phyloP scores from a whole-genome alignment of 2,329 filamentous ascomycete genomes.

The Aspergillus intermedius region DNA sequence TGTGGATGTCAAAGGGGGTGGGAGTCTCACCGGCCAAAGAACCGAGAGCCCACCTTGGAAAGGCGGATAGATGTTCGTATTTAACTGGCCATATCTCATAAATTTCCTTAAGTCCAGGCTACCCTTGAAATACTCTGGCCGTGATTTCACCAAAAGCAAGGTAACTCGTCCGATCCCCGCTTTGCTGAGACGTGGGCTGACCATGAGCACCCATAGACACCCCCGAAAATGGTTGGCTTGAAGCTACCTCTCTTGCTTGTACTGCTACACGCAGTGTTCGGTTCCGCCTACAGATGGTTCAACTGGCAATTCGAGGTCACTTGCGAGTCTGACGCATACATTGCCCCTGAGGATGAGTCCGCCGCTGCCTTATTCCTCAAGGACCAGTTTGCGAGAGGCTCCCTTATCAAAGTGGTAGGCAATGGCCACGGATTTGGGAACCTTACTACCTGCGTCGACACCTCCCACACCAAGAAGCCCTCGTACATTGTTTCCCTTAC shows the following conservation, averaged over 20 bases:
- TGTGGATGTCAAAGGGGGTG: too few species aligned
- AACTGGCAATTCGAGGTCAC: constrained; percentile 16
- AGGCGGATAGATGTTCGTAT: too few species aligned
- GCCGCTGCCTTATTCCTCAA: constrained; percentile 8
- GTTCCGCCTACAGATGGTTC: constrained; percentile 11
- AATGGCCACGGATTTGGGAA: constrained; percentile 17
- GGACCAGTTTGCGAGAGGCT: constrained; percentile 7
- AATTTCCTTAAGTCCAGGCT: background rate
- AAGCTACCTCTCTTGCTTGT: constrained; percentile 5
- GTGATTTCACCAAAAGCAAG: background rate
- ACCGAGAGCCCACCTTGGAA: too few species aligned
- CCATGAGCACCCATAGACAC: background rate
- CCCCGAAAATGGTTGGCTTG: constrained; percentile 1
- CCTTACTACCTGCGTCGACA: constrained; percentile 12
- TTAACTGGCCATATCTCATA: too few species aligned
- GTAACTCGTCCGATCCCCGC: background rate
- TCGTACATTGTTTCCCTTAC: constrained; percentile 12
- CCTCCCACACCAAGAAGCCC: constrained; percentile 7
- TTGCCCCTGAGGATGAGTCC: constrained; percentile 9
- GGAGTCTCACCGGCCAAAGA: too few species aligned
- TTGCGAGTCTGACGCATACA: constrained; percentile 10
- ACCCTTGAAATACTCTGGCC: background rate
- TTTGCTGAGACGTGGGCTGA: background rate
- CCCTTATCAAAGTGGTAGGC: constrained; percentile 13
- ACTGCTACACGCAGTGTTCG: constrained; percentile 5